Conservation (phyloP, 371 early-diverging fungal genomes). For the Apophysomyces elegans region DNA sequence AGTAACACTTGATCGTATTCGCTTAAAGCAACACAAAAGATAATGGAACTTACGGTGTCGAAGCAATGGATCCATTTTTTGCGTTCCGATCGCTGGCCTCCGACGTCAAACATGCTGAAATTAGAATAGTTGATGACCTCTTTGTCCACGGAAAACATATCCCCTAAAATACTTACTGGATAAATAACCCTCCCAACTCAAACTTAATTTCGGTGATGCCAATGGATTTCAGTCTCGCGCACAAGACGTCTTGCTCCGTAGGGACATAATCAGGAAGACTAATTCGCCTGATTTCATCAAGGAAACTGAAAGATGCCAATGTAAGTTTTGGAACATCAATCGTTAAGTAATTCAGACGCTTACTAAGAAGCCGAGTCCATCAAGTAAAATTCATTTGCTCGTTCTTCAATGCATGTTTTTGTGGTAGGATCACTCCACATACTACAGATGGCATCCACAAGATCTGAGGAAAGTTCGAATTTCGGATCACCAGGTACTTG, state of each 20-base stretch:
- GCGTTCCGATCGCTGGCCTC: constrained; percentile 81
- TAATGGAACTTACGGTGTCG: constrained; percentile 76
- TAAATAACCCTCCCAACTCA: constrained; percentile 62
- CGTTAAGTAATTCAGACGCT: background rate
- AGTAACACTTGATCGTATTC: constrained; percentile 77
- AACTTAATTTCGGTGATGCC: constrained; percentile 79
- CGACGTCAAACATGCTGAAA: constrained; percentile 70
- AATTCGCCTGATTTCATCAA: constrained; percentile 61
- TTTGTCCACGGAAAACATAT: constrained; percentile 17
- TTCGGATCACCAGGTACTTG: constrained; percentile 56
- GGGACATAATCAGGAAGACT: constrained; percentile 67
- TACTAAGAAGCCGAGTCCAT: constrained; percentile 72
- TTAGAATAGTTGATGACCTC: background rate
- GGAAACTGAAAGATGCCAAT: constrained; percentile 49
- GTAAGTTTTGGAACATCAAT: background rate
- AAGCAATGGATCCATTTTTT: constrained; percentile 95
- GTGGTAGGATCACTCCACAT: constrained; percentile 69
- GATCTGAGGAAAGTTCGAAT: constrained; percentile 55
- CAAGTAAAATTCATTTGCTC: constrained; percentile 68
- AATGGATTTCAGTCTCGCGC: constrained; percentile 85
- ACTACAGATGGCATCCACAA: constrained; percentile 63
- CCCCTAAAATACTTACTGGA: constrained; percentile 64
- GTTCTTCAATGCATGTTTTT: constrained; percentile 55
- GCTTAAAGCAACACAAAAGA: constrained; percentile 71
- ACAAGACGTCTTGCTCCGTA: constrained; percentile 74